Conservation (phyloP, 1,284 basidiomycete genomes). For the Vanrija sp. region DNA sequence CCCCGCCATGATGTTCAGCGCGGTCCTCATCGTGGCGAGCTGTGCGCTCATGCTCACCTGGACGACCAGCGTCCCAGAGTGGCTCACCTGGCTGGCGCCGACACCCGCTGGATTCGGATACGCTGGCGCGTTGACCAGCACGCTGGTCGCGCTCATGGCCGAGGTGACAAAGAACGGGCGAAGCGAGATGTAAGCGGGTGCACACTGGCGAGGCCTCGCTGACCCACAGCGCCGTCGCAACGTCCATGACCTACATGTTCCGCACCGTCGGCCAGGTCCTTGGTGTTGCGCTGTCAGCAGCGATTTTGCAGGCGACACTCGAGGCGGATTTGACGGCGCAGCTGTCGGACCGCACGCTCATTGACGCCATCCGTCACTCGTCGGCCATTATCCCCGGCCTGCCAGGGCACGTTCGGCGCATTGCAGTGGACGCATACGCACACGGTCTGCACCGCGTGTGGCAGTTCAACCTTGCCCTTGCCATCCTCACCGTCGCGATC, state of each 20-base stretch:
- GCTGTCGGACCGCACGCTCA: constrained; percentile 64
- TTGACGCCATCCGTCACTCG: constrained; percentile 64
- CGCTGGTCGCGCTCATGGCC: constrained; percentile 39
- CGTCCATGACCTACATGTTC: constrained; percentile 84
- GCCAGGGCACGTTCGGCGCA: constrained; percentile 56
- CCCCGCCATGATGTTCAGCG: constrained; percentile 48
- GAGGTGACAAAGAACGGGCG: constrained; percentile 31
- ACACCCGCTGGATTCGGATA: constrained; percentile 38
- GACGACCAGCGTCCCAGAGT: constrained; percentile 52
- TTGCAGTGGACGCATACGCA: constrained; percentile 77
- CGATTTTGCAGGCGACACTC: constrained; percentile 71
- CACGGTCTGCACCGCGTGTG: constrained; percentile 79
- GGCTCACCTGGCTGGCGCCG: constrained; percentile 35
- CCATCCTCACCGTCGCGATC: constrained; percentile 23
- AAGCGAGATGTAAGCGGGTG: constrained; percentile 33
- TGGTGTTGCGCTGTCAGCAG: constrained; percentile 76
- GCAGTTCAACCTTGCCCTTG: constrained; percentile 61
- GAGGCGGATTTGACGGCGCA: constrained; percentile 55
- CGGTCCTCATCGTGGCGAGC: constrained; percentile 19
- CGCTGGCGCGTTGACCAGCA: constrained; percentile 34
- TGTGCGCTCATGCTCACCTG: constrained; percentile 29
- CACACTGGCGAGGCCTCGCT: not conserved
- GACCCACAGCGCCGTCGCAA: constrained; percentile 60
- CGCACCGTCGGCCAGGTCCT: constrained; percentile 87
- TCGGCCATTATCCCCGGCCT: constrained; percentile 72